Evolutionary conservation across 1,139 yeast genomes (phyloP), one percentile per base, ranked within the genome.

Genomic region (Blastobotrys ciferrii): DNA sequence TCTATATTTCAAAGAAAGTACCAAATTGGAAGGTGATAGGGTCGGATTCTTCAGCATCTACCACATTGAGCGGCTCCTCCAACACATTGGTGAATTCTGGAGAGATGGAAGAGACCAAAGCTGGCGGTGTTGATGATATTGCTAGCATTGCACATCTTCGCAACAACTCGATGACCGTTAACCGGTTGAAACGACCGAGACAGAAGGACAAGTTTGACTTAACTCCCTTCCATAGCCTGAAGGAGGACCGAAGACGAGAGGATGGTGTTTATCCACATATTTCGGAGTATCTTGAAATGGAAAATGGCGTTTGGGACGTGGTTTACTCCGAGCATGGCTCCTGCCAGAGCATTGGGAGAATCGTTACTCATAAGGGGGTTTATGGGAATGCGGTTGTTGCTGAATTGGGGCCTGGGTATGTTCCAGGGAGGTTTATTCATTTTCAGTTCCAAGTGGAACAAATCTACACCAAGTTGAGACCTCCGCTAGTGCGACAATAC

Each of bases 371-470:
- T 3, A 32, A 41, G 12, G 31, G 43, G 18, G n/a, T 41, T 6
- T 18, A 31, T 13, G 43, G 43, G 7, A 41, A 20, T 9, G 25
- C 32, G 25, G n/a, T 41, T 17, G 18, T 41, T n/a, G 30, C 35
- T 23, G 43, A 41, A 15, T 19, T 41, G 13, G 40, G 40, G 4
- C 40, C 40, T 17, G 40, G 40, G 12, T 36, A 36, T 19, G 19
- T 18, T 13, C 40, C 40, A 3, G 40, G 40, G 18, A 17, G 18
- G 4, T 12, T 7, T 28, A 19, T 36, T 6, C 40, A 23, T 14
- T 36, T 36, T n/a, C 40, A 36, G 19, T 36, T 36, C 14, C 40
- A 36, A 19, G 6, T 36, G n/a, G 13, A 4, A 7, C 40, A 36
- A 19, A 36, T 18, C 7, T 36, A 23, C 28, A 36, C 25, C 3